These are phyloP conservation scores for Collybia sp. DNA, from an alignment of 768 basidiomycete species.

Conservation along the genomic window DNA sequence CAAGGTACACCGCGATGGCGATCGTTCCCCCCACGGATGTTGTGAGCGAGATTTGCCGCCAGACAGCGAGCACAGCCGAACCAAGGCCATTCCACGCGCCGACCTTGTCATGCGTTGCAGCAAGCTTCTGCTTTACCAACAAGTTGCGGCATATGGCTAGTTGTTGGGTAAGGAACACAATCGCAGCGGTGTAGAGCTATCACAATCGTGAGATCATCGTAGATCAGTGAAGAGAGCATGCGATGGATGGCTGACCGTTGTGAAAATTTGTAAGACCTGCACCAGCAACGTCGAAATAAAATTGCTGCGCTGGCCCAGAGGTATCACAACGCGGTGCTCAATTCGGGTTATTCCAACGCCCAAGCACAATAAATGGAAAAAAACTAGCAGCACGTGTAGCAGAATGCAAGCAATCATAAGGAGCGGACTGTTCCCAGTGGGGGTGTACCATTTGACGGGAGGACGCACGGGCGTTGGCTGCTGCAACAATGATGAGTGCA, in stretches of 20 bases:
- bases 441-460: too few relatives aligned
- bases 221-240: too few relatives aligned
- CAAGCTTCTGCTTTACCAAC: conserved; percentile 8
- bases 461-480: too few relatives aligned
- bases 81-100: conserved; percentile 18
- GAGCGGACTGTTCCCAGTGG: too few relatives aligned
- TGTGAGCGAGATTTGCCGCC: conserved; percentile 12
- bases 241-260: conserved; percentile 1
- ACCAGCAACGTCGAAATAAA: neutral
- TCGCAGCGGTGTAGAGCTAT: conserved; percentile 12
- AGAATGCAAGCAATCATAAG: neutral
- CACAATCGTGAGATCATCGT: neutral
- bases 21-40: conserved; percentile 3
- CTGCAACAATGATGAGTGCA: too few relatives aligned
- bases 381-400: conserved; percentile 3
- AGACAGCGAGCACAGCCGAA: conserved; percentile 10
- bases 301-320: neutral
- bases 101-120: conserved; percentile 12
- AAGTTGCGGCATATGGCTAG: conserved; percentile 9
- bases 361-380: conserved; percentile 5
- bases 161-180: conserved; percentile 10
- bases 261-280: neutral
- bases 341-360: neutral
- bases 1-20: conserved; percentile 9
- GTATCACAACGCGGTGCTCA: neutral